phyloP scores from a whole-genome alignment of 2,329 filamentous ascomycete genomes.

The Aspergillus cejpii region DNA sequence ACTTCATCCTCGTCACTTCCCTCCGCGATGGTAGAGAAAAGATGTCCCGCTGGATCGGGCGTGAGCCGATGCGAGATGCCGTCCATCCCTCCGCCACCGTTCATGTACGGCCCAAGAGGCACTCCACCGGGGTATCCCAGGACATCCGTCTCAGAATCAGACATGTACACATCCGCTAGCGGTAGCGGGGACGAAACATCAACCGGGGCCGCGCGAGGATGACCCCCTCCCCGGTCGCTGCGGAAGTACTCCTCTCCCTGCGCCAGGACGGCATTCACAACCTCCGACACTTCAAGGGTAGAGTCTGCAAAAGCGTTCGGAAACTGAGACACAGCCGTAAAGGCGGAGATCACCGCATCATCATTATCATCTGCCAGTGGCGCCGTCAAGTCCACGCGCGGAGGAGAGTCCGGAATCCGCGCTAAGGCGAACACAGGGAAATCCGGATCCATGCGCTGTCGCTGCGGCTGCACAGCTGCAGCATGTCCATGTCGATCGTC shows the following conservation, averaged over 20 bases:
- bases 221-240: neutral
- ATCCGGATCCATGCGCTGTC: neutral
- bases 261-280: slow-evolving; percentile 26
- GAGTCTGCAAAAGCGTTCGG: slow-evolving; percentile 13
- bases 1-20: slow-evolving; percentile 16
- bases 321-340: slow-evolving; percentile 27
- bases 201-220: neutral
- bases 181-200: slow-evolving; percentile 12
- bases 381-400: slow-evolving; percentile 5
- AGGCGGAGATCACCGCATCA: slow-evolving; percentile 23
- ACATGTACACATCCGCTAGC: slow-evolving; percentile 17
- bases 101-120: slow-evolving; percentile 14
- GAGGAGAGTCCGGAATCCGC: neutral
- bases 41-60: slow-evolving; percentile 14
- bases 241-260: slow-evolving; percentile 5
- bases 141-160: slow-evolving; percentile 21
- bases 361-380: too few species aligned
- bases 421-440: neutral
- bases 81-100: slow-evolving; percentile 15
- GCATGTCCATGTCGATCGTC: too few species aligned
- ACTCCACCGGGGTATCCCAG: slow-evolving; percentile 19
- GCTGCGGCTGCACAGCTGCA: too few species aligned
- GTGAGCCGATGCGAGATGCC: slow-evolving; percentile 7
- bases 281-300: slow-evolving; percentile 21
- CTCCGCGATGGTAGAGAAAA: slow-evolving; percentile 19